Evolutionary conservation across 805 yeast genomes (phyloP).

Genomic region (Cephaloascus albidus): DNA sequence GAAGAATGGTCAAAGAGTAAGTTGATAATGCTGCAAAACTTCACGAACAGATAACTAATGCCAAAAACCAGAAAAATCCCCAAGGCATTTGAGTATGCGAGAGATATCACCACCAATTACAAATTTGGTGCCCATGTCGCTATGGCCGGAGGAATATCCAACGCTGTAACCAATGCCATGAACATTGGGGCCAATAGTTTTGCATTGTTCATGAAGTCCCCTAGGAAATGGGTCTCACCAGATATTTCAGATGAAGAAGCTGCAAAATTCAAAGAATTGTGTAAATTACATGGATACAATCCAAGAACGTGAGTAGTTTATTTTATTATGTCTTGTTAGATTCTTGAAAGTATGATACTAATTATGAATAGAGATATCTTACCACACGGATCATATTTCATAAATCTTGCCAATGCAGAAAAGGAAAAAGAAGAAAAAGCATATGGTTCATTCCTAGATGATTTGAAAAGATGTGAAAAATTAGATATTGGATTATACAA

Average conservation of each 20-base stretch:
- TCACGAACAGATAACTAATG: no score
- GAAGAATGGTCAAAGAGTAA: no score
- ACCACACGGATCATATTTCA: conserved; percentile 93
- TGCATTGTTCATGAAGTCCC: conserved; percentile 85
- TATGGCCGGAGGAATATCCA: conserved; percentile 58
- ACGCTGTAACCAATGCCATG: conserved; percentile 29
- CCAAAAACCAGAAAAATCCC: no score
- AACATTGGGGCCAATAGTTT: conserved; percentile 65
- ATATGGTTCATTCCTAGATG: conserved; percentile 73
- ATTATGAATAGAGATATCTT: conserved; percentile 51
- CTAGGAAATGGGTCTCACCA: conserved; percentile 87
- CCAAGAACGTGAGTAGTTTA: conserved; percentile 36
- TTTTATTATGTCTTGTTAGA: not conserved
- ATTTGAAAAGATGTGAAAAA: conserved; percentile 77
- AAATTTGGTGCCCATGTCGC: conserved; percentile 89
- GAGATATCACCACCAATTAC: conserved; percentile 32
- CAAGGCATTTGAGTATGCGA: conserved; percentile 19
- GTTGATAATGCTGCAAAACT: no score
- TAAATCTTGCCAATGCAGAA: conserved; percentile 90
- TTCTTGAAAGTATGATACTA: no score
- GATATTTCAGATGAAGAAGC: conserved; percentile 62
- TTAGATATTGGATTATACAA: conserved; percentile 81
- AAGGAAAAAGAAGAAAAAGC: conserved; percentile 69
- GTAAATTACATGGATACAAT: conserved; percentile 57
- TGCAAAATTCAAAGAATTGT: conserved; percentile 50